Evolutionary conservation across 768 basidiomycete genomes (phyloP).

Genomic region (Lentinula edodes): DNA sequence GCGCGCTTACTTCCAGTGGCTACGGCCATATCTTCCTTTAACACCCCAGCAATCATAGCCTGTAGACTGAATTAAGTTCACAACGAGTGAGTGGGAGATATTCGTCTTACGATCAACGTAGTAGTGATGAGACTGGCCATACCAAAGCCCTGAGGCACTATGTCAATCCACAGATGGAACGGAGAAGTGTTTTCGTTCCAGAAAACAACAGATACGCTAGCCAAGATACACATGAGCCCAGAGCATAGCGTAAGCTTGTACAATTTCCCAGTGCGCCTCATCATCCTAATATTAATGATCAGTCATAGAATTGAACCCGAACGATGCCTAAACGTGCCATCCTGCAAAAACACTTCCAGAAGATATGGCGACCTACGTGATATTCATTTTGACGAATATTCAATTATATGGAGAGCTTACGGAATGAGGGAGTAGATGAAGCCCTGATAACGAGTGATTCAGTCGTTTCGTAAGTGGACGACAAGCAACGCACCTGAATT

Average conservation of each 20-base stretch:
- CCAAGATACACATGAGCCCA: slow-evolving; percentile 52
- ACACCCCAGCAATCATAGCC: slow-evolving; percentile 85
- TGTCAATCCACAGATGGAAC: slow-evolving; percentile 70
- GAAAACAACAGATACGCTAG: slow-evolving; percentile 51
- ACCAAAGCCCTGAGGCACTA: slow-evolving; percentile 79
- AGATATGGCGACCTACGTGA: slow-evolving; percentile 65
- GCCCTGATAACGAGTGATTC: slow-evolving; percentile 36
- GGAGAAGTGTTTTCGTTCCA: slow-evolving; percentile 63
- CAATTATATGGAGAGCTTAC: slow-evolving; percentile 34
- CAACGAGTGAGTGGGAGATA: slow-evolving; percentile 4
- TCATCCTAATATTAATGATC: slow-evolving; percentile 48
- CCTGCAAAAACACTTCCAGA: slow-evolving; percentile 85
- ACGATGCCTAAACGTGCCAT: slow-evolving; percentile 39
- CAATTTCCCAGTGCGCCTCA: slow-evolving; percentile 83
- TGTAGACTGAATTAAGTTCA: slow-evolving; percentile 21
- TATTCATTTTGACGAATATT: slow-evolving; percentile 15
- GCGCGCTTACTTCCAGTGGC: slow-evolving; percentile 81
- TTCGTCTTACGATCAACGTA: slow-evolving; percentile 66
- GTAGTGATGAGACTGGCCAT: slow-evolving; percentile 83
- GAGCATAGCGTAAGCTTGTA: slow-evolving; percentile 59
- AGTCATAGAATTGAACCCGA: slow-evolving; percentile 3
- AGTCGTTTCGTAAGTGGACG: not conserved
- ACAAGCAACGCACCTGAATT: slow-evolving; percentile 52
- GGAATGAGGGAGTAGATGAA: slow-evolving; percentile 88
- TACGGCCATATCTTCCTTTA: slow-evolving; percentile 78